A percentile compares a stretch with the other conserved stretches of the same genome.
These are phyloP conservation scores for Alisma plantagoaquatica DNA, from an alignment of 106 monocot genomes.

Conservation along the genomic window DNA sequence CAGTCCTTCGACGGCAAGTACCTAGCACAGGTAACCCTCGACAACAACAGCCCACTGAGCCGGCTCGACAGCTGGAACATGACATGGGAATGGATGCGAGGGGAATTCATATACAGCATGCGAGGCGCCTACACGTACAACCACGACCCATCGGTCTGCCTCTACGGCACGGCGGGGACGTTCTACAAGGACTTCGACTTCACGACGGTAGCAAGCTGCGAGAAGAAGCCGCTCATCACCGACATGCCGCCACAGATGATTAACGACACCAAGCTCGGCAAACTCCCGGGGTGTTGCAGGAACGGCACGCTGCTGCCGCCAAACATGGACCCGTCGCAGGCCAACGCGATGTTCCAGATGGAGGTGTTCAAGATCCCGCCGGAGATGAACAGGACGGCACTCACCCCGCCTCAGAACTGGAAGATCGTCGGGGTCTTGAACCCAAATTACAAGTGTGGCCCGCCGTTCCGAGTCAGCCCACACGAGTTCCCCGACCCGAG, in stretches of 20 bases:
- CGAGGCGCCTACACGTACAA: slow-evolving; percentile 70
- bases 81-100: slow-evolving; percentile 93
- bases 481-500: slow-evolving; percentile 69
- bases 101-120: slow-evolving; percentile 94
- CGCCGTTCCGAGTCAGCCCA: slow-evolving; percentile 66
- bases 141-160: slow-evolving; percentile 51
- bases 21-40: slow-evolving; percentile 77
- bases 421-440: slow-evolving; percentile 64
- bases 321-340: slow-evolving; percentile 35
- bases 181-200: slow-evolving; percentile 76
- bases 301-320: slow-evolving; percentile 72
- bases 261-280: slow-evolving; percentile 54
- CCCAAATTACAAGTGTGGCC: slow-evolving; percentile 61
- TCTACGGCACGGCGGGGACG: slow-evolving; percentile 50
- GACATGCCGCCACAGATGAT: slow-evolving; percentile 75
- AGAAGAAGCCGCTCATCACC: slow-evolving; percentile 55
- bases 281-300: slow-evolving; percentile 67
- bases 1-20: slow-evolving; percentile 71
- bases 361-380: slow-evolving; percentile 86
- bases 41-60: slow-evolving; percentile 63
- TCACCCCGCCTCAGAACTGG: slow-evolving; percentile 73
- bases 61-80: slow-evolving; percentile 93
- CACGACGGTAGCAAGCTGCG: slow-evolving; percentile 56
- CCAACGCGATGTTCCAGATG: slow-evolving; percentile 68
- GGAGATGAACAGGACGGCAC: slow-evolving; percentile 71